A percentile compares a stretch with the other conserved stretches of the same genome.
These are phyloP conservation scores for Lathyrus oleraceus DNA, from an alignment of 306 rosid genomes.

Conservation along the genomic window DNA sequence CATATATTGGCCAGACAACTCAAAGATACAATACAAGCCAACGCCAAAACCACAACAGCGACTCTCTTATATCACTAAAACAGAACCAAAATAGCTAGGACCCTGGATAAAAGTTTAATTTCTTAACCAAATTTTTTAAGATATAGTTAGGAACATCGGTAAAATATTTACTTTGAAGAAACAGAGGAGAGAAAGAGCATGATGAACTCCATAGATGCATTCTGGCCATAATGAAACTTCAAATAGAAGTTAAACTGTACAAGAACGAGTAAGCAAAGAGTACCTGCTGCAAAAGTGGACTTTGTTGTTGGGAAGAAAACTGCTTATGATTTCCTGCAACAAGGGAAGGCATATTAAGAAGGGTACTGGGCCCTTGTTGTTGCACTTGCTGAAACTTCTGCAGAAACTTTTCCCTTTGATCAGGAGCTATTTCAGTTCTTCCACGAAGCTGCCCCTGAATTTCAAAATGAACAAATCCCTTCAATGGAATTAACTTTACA, in stretches of 20 bases:
- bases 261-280: constrained; percentile 15
- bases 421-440: constrained; percentile 96
- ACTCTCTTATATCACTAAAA: constrained; percentile 1
- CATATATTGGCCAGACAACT: constrained; percentile 18
- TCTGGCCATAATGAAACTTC: constrained; percentile 15
- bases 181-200: not conserved
- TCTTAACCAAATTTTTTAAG: not conserved
- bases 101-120: not conserved
- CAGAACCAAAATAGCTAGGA: constrained; percentile 7
- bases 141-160: not conserved
- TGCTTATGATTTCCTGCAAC: constrained; percentile 83
- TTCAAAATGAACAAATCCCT: constrained; percentile 33
- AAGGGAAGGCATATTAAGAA: constrained; percentile 78
- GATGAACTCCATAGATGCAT: not conserved
- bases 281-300: constrained; percentile 89
- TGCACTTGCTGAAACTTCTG: constrained; percentile 94
- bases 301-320: constrained; percentile 81
- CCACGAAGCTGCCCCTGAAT: constrained; percentile 79
- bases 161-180: constrained; percentile 7
- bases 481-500: constrained; percentile 24
- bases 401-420: constrained; percentile 93
- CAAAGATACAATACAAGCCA: constrained; percentile 25
- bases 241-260: not conserved
- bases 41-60: not conserved
- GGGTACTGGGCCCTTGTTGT: constrained; percentile 82